These are phyloP conservation scores for Rutstroemia sp. DNA, from an alignment of 2,329 filamentous ascomycete genomes.

Conservation along the genomic window DNA sequence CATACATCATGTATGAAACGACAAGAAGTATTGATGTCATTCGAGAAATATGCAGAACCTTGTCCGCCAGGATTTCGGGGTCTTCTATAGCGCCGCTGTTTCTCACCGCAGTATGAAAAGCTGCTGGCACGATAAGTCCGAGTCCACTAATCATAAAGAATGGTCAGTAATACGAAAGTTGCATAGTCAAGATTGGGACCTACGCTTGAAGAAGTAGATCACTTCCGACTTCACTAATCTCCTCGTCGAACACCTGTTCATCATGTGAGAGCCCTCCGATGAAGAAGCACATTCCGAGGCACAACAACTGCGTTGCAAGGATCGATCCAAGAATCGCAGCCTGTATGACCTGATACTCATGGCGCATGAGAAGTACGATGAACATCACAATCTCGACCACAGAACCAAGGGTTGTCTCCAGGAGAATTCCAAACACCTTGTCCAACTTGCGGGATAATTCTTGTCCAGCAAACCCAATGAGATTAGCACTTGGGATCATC, in stretches of 20 bases:
- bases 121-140: slow-evolving; percentile 35
- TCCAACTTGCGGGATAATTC: slow-evolving; percentile 68
- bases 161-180: slow-evolving; percentile 6
- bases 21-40: slow-evolving; percentile 65
- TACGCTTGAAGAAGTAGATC: slow-evolving; percentile 72
- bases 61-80: slow-evolving; percentile 36
- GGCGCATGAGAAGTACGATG: slow-evolving; percentile 56
- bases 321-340: slow-evolving; percentile 80
- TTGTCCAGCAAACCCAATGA: slow-evolving; percentile 67
- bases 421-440: slow-evolving; percentile 59
- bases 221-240: slow-evolving; percentile 70
- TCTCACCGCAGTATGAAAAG: slow-evolving; percentile 40
- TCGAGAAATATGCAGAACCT: slow-evolving; percentile 59
- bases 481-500: slow-evolving; percentile 69
- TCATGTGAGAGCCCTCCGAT: slow-evolving; percentile 62
- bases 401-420: slow-evolving; percentile 59
- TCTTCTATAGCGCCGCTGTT: slow-evolving; percentile 24
- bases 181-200: slow-evolving; percentile 26
- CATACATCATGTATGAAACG: slow-evolving; percentile 57
- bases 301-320: slow-evolving; percentile 73
- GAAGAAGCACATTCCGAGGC: slow-evolving; percentile 74
- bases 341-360: slow-evolving; percentile 62
- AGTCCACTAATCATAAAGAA: slow-evolving; percentile 33
- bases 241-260: slow-evolving; percentile 64
- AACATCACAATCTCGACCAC: slow-evolving; percentile 79